Evolutionary conservation across 306 rosid genomes (phyloP).

Genomic region (Pyrus pyrifolia): DNA sequence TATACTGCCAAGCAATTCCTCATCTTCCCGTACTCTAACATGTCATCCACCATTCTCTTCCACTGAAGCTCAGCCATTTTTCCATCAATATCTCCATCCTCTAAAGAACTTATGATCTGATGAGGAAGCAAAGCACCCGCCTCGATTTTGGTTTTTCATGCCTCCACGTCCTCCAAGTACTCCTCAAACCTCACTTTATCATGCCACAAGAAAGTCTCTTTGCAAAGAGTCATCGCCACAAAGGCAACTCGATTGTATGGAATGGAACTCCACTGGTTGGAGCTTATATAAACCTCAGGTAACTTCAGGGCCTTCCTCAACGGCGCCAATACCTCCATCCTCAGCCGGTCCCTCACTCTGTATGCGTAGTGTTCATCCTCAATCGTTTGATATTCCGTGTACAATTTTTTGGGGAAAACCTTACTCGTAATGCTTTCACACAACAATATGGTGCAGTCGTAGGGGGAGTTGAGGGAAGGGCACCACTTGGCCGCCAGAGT

Average conservation of each 20-base stretch:
- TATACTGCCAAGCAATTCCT: not conserved
- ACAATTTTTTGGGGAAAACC: not conserved
- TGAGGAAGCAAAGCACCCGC: not conserved
- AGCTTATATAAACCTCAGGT: not conserved
- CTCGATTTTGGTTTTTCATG: not conserved
- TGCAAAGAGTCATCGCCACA: not conserved
- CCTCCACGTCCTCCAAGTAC: not conserved
- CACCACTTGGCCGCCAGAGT: not conserved
- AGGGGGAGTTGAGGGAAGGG: not conserved
- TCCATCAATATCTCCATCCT: not conserved
- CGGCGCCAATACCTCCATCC: not conserved
- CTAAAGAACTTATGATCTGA: not conserved
- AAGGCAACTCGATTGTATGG: not conserved
- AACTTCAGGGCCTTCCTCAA: not conserved
- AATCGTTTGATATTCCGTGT: not conserved
- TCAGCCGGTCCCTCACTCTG: not conserved
- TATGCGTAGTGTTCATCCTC: not conserved
- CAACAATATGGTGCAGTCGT: not conserved
- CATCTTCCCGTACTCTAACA: not conserved
- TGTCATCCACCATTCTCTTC: not conserved
- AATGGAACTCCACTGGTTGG: not conserved
- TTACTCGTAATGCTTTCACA: not conserved
- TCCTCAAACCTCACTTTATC: not conserved
- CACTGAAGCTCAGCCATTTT: not conserved
- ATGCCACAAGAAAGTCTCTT: not conserved